A percentile compares a stretch with the other conserved stretches of the same genome.
These are phyloP conservation scores for Rhodotorula glutinis DNA, from an alignment of 1,284 basidiomycete genomes.

Conservation along the genomic window DNA sequence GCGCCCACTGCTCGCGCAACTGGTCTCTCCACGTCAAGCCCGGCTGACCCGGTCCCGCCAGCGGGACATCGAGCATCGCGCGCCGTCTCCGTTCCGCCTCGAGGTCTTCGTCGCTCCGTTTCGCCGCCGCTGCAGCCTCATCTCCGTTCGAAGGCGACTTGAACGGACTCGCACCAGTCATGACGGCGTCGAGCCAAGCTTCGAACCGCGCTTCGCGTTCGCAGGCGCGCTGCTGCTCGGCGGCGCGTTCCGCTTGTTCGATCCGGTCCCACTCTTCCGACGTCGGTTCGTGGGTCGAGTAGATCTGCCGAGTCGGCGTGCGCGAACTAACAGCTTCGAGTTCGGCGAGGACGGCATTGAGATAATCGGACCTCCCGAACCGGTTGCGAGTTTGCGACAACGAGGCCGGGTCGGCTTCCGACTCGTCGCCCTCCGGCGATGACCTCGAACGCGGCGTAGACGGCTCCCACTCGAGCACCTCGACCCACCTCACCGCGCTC, in stretches of 20 bases:
- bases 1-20: not conserved
- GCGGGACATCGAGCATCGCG: constrained; percentile 3
- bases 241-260: not conserved
- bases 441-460: not conserved
- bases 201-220: not conserved
- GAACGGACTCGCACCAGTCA: too few species aligned
- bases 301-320: not conserved
- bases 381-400: too few species aligned
- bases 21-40: not conserved
- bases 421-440: not conserved
- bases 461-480: not conserved
- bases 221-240: not conserved
- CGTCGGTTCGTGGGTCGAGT: not conserved
- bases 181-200: too few species aligned
- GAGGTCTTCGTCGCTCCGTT: not conserved
- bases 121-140: not conserved
- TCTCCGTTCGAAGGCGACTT: too few species aligned
- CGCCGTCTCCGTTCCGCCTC: not conserved
- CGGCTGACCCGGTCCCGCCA: not conserved
- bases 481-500: not conserved
- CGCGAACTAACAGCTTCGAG: not conserved
- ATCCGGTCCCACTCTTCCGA: not conserved
- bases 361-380: not conserved
- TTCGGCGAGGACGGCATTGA: constrained; percentile 1
- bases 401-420: too few species aligned